Conservation (phyloP, 805 yeast genomes). For the Hanseniaspora occidentalis region DNA sequence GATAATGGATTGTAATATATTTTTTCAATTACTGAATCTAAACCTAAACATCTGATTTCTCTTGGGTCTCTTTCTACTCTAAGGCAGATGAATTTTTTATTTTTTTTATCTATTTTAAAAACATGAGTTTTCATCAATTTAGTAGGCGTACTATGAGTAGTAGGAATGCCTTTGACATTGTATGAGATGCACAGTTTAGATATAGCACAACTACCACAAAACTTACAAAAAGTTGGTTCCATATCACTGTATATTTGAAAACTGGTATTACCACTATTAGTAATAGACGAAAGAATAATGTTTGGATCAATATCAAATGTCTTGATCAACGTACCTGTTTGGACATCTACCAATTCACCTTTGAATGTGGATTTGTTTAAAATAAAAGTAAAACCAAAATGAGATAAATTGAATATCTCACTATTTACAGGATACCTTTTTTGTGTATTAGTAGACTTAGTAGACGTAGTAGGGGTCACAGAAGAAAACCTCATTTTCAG, state of each 20-base stretch:
- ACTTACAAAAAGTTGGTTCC: conserved; percentile 37
- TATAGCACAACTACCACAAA: conserved; percentile 82
- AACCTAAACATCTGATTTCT: conserved; percentile 82
- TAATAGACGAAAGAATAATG: too few relatives aligned
- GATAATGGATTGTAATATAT: too few relatives aligned
- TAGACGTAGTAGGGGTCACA: too few relatives aligned
- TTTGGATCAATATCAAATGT: conserved; percentile 50
- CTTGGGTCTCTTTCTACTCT: conserved; percentile 89
- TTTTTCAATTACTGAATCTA: conserved; percentile 29
- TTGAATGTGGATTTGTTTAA: conserved; percentile 28
- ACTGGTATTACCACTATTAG: conserved; percentile 20
- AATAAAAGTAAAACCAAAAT: neutral
- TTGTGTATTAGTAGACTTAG: too few relatives aligned
- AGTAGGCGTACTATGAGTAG: conserved; percentile 4
- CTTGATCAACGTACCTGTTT: conserved; percentile 59
- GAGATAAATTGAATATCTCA: conserved; percentile 6
- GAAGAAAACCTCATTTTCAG: too few relatives aligned
- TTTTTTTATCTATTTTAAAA: conserved; percentile 55
- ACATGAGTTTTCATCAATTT: conserved; percentile 54
- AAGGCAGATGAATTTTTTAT: conserved; percentile 69
- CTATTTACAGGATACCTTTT: neutral
- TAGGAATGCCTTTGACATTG: conserved; percentile 42
- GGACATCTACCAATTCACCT: conserved; percentile 66
- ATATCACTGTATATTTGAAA: neutral
- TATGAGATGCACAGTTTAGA: conserved; percentile 62